Evolutionary conservation across 208 protist species (phyloP).

Genomic region (Giardia duodenalis): DNA sequence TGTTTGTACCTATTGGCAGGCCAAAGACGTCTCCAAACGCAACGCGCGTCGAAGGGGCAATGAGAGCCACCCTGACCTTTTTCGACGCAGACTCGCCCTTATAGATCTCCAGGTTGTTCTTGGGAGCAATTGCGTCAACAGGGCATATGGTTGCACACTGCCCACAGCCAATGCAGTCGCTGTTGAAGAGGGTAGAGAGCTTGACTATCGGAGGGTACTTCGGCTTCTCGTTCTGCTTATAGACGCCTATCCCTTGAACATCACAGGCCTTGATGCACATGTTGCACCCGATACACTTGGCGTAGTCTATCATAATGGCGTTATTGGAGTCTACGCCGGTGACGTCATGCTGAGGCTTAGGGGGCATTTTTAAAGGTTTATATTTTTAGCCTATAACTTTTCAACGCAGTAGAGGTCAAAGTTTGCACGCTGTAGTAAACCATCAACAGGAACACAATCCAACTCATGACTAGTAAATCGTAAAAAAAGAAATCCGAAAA

Average conservation of each 20-base stretch:
- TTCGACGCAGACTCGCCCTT: neutral
- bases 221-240: neutral
- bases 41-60: conserved; percentile 39
- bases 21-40: conserved; percentile 33
- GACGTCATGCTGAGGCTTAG: neutral
- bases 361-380: conserved; percentile 32
- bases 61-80: neutral
- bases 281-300: conserved; percentile 21
- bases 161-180: conserved; percentile 51
- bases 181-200: conserved; percentile 17
- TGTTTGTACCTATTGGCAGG: neutral
- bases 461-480: too few species aligned
- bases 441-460: too few species aligned
- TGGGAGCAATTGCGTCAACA: conserved; percentile 42
- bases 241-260: neutral
- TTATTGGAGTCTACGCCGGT: neutral
- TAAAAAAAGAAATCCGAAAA: too few species aligned
- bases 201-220: neutral
- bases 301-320: neutral
- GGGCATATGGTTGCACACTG: conserved; percentile 51
- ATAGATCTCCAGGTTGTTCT: conserved; percentile 31
- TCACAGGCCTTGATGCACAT: neutral
- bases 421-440: too few species aligned
- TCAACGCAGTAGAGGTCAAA: too few species aligned
- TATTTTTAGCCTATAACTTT: too few species aligned